These are phyloP conservation scores for Saururus chinensis DNA, from an alignment of 164 flowering plant genomes.

Conservation along the genomic window DNA sequence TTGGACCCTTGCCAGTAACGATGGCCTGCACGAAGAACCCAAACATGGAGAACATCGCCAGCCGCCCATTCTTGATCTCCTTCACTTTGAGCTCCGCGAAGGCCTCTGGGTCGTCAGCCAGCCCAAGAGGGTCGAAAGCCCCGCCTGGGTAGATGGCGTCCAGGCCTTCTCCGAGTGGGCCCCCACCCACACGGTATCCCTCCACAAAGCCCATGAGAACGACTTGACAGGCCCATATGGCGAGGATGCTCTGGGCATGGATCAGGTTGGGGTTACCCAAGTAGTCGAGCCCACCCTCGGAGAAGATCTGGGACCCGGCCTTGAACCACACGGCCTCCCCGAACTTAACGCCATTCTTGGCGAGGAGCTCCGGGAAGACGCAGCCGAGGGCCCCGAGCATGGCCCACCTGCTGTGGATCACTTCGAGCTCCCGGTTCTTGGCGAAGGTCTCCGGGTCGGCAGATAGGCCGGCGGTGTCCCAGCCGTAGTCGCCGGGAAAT, in stretches of 20 bases:
- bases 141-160: slow-evolving; percentile 18
- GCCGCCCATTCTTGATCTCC: slow-evolving; percentile 64
- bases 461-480: slow-evolving; percentile 21
- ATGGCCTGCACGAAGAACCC: slow-evolving; percentile 80
- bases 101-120: slow-evolving; percentile 79
- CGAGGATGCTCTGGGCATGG: slow-evolving; percentile 23
- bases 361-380: slow-evolving; percentile 16
- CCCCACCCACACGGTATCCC: slow-evolving; percentile 18
- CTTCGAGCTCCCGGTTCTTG: slow-evolving; percentile 19
- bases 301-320: slow-evolving; percentile 22
- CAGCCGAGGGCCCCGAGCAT: slow-evolving; percentile 18
- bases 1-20: slow-evolving; percentile 74
- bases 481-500: slow-evolving; percentile 22
- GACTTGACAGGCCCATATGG: slow-evolving; percentile 19
- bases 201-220: slow-evolving; percentile 21
- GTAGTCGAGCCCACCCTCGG: slow-evolving; percentile 19
- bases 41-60: slow-evolving; percentile 75
- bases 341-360: slow-evolving; percentile 19
- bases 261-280: slow-evolving; percentile 19
- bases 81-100: slow-evolving; percentile 76
- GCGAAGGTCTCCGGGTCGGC: slow-evolving; percentile 24
- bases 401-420: slow-evolving; percentile 19
- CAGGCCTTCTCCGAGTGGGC: slow-evolving; percentile 18
- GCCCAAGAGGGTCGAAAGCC: slow-evolving; percentile 41
- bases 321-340: slow-evolving; percentile 22